These are phyloP conservation scores for Blepharisma japonicum DNA, from an alignment of 73 alveolate genomes.

Conservation along the genomic window DNA sequence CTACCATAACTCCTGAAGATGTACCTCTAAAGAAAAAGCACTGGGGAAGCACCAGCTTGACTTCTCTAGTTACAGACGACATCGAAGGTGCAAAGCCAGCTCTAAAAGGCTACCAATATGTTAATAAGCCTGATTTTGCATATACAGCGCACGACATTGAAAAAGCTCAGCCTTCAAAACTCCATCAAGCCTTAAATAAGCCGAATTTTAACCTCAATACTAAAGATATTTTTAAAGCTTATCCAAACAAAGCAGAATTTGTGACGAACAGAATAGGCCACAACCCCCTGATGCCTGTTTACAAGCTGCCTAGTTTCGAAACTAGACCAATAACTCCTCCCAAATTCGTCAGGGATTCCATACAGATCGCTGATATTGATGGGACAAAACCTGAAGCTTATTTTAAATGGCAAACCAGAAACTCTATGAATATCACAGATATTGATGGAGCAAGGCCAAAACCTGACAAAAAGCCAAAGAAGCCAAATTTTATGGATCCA, in stretches of 20 bases:
- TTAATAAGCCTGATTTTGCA: conserved; percentile 31
- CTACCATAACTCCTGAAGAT: conserved; percentile 25
- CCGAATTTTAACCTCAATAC: conserved; percentile 44
- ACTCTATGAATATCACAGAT: conserved; percentile 63
- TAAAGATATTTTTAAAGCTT: conserved; percentile 44
- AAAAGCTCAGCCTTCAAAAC: conserved; percentile 17
- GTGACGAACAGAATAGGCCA: conserved; percentile 42
- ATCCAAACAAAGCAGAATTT: conserved; percentile 54
- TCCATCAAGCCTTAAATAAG: conserved; percentile 50
- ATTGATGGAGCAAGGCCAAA: conserved; percentile 76
- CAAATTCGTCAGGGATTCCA: conserved; percentile 79
- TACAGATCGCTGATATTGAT: conserved; percentile 74
- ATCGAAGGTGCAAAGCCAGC: conserved; percentile 41
- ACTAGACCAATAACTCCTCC: conserved; percentile 76
- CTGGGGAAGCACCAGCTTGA: not conserved
- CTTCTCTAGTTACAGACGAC: conserved; percentile 16
- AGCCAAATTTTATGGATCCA: conserved; percentile 47
- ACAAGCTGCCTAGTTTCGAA: conserved; percentile 72
- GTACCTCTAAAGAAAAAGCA: conserved; percentile 17
- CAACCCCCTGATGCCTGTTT: conserved; percentile 79
- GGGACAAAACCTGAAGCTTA: conserved; percentile 78
- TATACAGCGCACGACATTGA: conserved; percentile 24
- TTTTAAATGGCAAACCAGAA: conserved; percentile 68
- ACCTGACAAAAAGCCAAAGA: conserved; percentile 31
- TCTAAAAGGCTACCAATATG: conserved; percentile 40